Base-by-base conservation (phyloP, 1,139 yeast species). In the Candida smagusa region DNA sequence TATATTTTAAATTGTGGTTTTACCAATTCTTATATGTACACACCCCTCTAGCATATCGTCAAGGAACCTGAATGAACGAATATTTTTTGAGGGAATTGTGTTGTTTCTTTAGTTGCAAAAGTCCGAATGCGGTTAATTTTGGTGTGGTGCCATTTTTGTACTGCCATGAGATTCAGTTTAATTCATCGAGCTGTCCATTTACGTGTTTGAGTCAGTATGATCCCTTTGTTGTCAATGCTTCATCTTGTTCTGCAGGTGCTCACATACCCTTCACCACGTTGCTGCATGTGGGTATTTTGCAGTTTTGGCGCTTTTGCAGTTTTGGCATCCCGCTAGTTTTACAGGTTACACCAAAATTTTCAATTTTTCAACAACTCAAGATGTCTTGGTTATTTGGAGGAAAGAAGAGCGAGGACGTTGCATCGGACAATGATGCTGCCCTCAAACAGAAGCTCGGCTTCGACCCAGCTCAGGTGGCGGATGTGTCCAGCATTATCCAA, bases 311-410 rank as follows among this genome's bases (percentile, higher is more conserved):
- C n/a, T 2, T 8, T 28, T 19, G 31, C 31, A 28, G 22, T 12
- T 19, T 16, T 8, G 22, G 11, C 12, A 9, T 9, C 27, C 12
- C 6, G 27, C 27, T 24, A 24, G 4, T 9, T 9, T 24, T 11
- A 6, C 12, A 9, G 11, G 27, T 24, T 24, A 11, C n/a, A n/a
- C 19, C 19, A 16, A 16, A 16, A 4, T 16, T 16, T 33, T 30
- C 26, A 33, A 9, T 24, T 33, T 13, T 24, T 24, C 29, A 11
- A 22, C 36, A 22, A 28, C 32, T 28, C 22, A 41, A 22, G 34
- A 81, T 80, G 86, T 80, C 86, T 51, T 83, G 89, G 88, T 60
- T 81, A 58, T 81, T 82, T 54, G 87, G 88, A 46, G 71, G 66
- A 37, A 52, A 53, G 22, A 37, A 47, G 54, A 51, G 59, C 59